Percentiles rank a stretch among this genome's conserved stretches.
These are phyloP conservation scores for Pyrenochaeta sp. DNA, from an alignment of 2,329 filamentous ascomycete genomes.

Conservation along the genomic window DNA sequence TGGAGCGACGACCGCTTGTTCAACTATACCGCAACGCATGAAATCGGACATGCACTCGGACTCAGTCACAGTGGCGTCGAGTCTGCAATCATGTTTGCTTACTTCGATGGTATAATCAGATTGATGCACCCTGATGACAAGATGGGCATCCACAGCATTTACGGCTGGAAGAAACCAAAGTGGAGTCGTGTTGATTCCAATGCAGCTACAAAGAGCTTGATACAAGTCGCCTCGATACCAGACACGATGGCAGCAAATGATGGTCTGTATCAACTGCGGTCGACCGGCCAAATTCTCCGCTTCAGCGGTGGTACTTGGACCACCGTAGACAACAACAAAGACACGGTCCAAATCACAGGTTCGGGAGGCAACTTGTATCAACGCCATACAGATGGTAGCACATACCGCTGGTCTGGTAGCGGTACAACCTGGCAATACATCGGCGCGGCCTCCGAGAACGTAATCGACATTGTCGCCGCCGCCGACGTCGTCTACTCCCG, in stretches of 20 bases:
- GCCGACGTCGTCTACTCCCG: slow-evolving; percentile 36
- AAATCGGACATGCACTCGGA: slow-evolving; percentile 39
- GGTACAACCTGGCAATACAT: slow-evolving; percentile 31
- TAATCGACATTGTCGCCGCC: slow-evolving; percentile 36
- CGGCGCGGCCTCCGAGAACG: slow-evolving; percentile 25
- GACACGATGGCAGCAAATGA: slow-evolving; percentile 15
- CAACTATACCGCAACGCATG: slow-evolving; percentile 36
- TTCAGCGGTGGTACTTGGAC: slow-evolving; percentile 27
- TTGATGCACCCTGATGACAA: slow-evolving; percentile 36
- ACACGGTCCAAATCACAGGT: slow-evolving; percentile 37
- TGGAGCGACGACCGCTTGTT: slow-evolving; percentile 38
- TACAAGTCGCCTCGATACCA: slow-evolving; percentile 25
- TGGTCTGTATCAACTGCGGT: slow-evolving; percentile 38
- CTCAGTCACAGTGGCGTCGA: slow-evolving; percentile 38
- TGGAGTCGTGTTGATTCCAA: slow-evolving; percentile 34
- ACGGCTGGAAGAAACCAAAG: slow-evolving; percentile 37
- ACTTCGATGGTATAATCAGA: slow-evolving; percentile 30
- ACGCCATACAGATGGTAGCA: slow-evolving; percentile 36
- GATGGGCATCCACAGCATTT: slow-evolving; percentile 34
- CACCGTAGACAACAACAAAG: slow-evolving; percentile 31
- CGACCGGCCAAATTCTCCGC: slow-evolving; percentile 31
- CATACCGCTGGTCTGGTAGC: slow-evolving; percentile 27
- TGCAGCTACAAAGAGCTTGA: slow-evolving; percentile 19
- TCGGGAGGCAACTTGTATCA: slow-evolving; percentile 32
- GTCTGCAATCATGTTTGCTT: slow-evolving; percentile 38